Percentiles rank a stretch among this genome's conserved stretches.
phyloP scores from a whole-genome alignment of 2,329 filamentous ascomycete species.

The Aureobasidium leucospermi region DNA sequence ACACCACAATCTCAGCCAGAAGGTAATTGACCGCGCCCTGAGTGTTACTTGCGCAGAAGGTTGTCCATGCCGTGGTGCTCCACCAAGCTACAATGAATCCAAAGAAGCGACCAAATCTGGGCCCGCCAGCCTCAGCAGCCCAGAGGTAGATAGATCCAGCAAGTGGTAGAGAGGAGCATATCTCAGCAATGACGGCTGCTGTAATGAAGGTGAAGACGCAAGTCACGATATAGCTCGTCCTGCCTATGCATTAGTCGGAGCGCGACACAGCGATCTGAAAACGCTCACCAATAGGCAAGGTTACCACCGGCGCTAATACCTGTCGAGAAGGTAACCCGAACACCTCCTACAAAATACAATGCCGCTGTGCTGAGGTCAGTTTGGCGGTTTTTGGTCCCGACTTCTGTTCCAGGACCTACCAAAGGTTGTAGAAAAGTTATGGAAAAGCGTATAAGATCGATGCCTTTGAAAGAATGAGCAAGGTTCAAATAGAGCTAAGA shows the following conservation, averaged over 20 bases:
- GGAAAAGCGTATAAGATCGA: constrained; percentile 7
- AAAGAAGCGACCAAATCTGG: constrained; percentile 46
- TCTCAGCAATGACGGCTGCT: constrained; percentile 53
- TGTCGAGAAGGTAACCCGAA: constrained; percentile 53
- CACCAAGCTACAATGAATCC: constrained; percentile 59
- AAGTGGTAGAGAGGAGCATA: constrained; percentile 52
- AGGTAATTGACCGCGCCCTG: constrained; percentile 34
- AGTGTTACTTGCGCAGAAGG: constrained; percentile 29
- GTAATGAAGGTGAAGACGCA: constrained; percentile 56
- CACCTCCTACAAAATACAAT: constrained; percentile 54
- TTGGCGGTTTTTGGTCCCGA: constrained; percentile 46
- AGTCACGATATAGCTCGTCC: constrained; percentile 51
- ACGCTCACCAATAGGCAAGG: constrained; percentile 47
- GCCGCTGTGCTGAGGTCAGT: constrained; percentile 42
- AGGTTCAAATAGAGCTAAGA: background rate
- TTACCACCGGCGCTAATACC: constrained; percentile 55
- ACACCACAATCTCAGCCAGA: constrained; percentile 48
- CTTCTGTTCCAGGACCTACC: background rate
- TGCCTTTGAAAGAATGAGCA: background rate
- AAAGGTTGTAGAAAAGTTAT: constrained; percentile 5
- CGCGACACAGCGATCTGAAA: too few relatives aligned
- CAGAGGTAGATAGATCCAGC: constrained; percentile 55
- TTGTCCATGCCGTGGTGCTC: constrained; percentile 57
- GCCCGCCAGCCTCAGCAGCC: constrained; percentile 52
- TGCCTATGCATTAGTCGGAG: too few relatives aligned